phyloP scores from a whole-genome alignment of 768 basidiomycete species.

The Glaciozyma antarctica region DNA sequence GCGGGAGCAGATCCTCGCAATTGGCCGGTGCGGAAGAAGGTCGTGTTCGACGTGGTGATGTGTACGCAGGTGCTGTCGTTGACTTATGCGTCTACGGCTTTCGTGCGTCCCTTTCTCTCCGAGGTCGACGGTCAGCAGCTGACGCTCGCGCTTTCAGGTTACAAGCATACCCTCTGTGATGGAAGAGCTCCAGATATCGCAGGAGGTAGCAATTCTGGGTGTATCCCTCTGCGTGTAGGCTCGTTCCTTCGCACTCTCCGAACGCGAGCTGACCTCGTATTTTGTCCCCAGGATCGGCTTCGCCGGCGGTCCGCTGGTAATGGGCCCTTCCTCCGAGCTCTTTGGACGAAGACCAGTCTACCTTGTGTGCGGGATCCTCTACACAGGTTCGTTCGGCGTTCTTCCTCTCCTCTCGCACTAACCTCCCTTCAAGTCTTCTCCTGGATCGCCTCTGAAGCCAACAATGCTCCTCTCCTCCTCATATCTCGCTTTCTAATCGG shows the following conservation, averaged over 20 bases:
- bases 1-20: background rate
- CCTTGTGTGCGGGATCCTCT: constrained; percentile 37
- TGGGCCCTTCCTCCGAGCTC: constrained; percentile 39
- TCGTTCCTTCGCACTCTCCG: constrained; percentile 16
- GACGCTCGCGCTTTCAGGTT: too few relatives aligned
- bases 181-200: constrained; percentile 5
- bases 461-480: constrained; percentile 40
- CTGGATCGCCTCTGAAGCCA: constrained; percentile 41
- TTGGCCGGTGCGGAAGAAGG: constrained; percentile 19
- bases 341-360: constrained; percentile 42
- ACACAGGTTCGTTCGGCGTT: constrained; percentile 20
- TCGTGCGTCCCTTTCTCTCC: constrained; percentile 6
- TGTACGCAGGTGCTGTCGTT: constrained; percentile 19
- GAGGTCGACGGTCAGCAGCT: too few relatives aligned
- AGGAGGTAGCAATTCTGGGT: background rate
- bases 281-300: background rate
- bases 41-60: constrained; percentile 13
- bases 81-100: constrained; percentile 16
- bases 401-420: too few relatives aligned
- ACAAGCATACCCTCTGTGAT: background rate
- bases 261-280: too few relatives aligned
- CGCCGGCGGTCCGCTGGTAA: constrained; percentile 39
- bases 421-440: constrained; percentile 33
- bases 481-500: constrained; percentile 42
- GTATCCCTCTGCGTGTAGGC: constrained; percentile 9